These are phyloP conservation scores for Vicia faba DNA, from an alignment of 306 rosid genomes.

Conservation along the genomic window DNA sequence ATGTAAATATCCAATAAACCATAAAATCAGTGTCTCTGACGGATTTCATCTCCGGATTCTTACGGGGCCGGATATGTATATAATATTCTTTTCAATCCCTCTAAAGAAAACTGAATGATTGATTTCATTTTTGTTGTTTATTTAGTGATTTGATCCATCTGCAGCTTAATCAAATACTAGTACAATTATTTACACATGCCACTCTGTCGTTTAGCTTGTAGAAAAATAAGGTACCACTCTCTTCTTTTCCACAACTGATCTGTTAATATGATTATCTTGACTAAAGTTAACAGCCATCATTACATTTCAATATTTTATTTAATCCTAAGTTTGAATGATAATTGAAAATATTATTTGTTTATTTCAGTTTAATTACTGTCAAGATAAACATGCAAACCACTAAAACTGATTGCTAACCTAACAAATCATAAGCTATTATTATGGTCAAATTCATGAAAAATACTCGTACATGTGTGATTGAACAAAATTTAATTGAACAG, in stretches of 20 bases:
- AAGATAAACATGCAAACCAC: slow-evolving; percentile 46
- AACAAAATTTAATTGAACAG: no score
- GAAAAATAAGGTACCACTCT: slow-evolving; percentile 31
- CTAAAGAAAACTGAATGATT: slow-evolving; percentile 32
- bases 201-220: slow-evolving; percentile 47
- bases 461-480: no score
- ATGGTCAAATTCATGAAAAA: no score
- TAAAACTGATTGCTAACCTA: slow-evolving; percentile 40
- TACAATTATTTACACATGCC: slow-evolving; percentile 22
- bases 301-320: slow-evolving; percentile 21
- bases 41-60: no score
- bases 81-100: no score
- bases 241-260: slow-evolving; percentile 38
- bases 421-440: no score
- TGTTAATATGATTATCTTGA: slow-evolving; percentile 18
- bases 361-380: slow-evolving; percentile 9
- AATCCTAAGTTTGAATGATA: slow-evolving; percentile 37
- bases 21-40: no score
- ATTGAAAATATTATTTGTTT: slow-evolving; percentile 31
- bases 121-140: slow-evolving; percentile 34
- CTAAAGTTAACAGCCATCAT: slow-evolving; percentile 36
- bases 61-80: no score
- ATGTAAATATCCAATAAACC: no score
- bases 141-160: background rate
- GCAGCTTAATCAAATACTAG: slow-evolving; percentile 23